These are phyloP conservation scores for Neurospora intermedia DNA, from an alignment of 495 filamentous ascomycete species.

Conservation along the genomic window DNA sequence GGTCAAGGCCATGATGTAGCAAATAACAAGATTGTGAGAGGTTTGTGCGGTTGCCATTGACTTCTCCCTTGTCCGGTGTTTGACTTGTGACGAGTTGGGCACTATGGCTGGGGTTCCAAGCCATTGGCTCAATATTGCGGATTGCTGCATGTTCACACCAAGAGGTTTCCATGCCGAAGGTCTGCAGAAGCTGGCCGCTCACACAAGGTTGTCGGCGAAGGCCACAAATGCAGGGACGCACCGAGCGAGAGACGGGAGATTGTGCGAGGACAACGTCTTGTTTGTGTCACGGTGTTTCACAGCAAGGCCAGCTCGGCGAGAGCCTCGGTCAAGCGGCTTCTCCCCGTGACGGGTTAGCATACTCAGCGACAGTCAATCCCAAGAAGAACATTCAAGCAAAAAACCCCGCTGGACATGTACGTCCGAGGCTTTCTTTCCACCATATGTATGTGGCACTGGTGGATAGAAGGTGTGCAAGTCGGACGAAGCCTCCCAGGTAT, in stretches of 20 bases:
- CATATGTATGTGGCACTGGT: not conserved
- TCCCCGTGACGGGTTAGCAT: conserved; percentile 9
- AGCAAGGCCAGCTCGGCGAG: not conserved
- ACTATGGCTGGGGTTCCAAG: conserved; percentile 9
- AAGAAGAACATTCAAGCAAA: not conserved
- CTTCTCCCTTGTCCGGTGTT: conserved; percentile 8
- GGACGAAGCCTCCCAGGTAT: not conserved
- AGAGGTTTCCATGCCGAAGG: conserved; percentile 12
- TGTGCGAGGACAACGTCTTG: conserved; percentile 3
- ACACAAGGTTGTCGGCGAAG: conserved; percentile 8
- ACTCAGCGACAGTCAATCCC: not conserved
- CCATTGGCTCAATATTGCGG: conserved; percentile 15
- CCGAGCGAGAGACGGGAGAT: conserved; percentile 1
- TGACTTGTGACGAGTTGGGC: conserved; percentile 8
- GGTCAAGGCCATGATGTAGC: not conserved
- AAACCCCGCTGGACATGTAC: not conserved
- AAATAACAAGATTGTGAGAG: not conserved
- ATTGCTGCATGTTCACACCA: conserved; percentile 12
- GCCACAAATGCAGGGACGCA: conserved; percentile 11
- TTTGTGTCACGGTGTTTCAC: conserved; percentile 5
- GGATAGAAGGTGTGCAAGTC: not conserved
- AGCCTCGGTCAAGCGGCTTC: conserved; percentile 7
- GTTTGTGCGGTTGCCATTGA: not conserved
- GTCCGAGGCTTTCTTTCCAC: not conserved
- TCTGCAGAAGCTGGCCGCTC: conserved; percentile 6